Evolutionary conservation across 768 basidiomycete genomes (phyloP), one percentile per base, ranked within the genome.

Genomic region (Naganishia antarctica): DNA sequence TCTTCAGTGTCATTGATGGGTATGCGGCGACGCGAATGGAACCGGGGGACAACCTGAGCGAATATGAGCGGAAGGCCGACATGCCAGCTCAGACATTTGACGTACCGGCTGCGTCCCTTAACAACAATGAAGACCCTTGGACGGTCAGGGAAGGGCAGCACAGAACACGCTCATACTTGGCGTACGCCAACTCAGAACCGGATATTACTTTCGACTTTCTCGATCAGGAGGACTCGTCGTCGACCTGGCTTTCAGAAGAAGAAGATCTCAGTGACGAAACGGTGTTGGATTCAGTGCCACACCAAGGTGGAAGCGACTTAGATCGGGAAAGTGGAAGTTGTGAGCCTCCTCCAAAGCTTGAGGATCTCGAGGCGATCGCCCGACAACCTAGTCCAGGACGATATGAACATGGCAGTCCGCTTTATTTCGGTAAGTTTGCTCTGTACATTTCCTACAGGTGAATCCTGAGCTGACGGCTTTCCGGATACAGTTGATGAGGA

Each of bases 351-450:
- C 65, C 62, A 25, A 66, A 63, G 9, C 48, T 73, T 7, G 74
- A 71, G 34, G 72, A 75, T 61, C 45, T 77, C 44, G 65, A 60
- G 46, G 73, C 71, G 11, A 73, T 74, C 37, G 73, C 72, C 6
- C 65, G 76, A 41, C 74, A 75, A 66, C 76, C 76, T 28, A 70
- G 68, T 63, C 76, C 74, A 13, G 72, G 71, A 5, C 68, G 76
- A 44, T 75, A 76, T 45, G 71, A 67, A 29, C 73, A 77, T 66
- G 76, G 76, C 7, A 73, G 71, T 32, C 73, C 76, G 5, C 53
- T 77, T 26, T 66, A 73, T 15, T 74, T 73, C 46, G 72, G 73
- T 75, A 57, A 71, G 73, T 73, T 31, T 4, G 8, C 8, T 15
- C 13, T 18, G n/a, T 43, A 25, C 6, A 31, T 18, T 26, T 25